Percentiles rank a stretch among this genome's conserved stretches.
Conservation (phyloP, 345 rosid species). For the Raphanus sativus region DNA sequence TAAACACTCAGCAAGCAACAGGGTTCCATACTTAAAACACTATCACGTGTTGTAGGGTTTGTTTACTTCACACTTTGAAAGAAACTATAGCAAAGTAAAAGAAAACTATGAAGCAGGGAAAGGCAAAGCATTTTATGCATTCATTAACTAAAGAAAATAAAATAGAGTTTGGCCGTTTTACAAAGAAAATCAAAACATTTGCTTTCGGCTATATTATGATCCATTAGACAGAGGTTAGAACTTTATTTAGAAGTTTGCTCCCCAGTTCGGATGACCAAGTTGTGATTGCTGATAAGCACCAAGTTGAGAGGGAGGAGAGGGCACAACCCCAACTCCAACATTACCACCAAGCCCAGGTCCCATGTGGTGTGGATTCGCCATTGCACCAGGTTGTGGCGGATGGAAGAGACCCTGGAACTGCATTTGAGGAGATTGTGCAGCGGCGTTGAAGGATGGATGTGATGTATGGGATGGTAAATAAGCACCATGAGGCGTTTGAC, state of each 20-base stretch:
- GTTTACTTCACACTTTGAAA: not conserved
- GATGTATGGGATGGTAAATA: slow-evolving; percentile 79
- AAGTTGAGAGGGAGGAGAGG: slow-evolving; percentile 66
- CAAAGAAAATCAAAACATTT: slow-evolving; percentile 34
- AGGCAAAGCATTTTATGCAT: slow-evolving; percentile 23
- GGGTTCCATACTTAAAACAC: not conserved
- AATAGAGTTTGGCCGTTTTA: slow-evolving; percentile 34
- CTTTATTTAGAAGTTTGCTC: slow-evolving; percentile 69
- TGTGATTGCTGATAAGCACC: slow-evolving; percentile 93
- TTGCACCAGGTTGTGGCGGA: slow-evolving; percentile 69
- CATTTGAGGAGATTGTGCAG: slow-evolving; percentile 90
- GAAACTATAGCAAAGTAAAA: not conserved
- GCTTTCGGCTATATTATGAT: slow-evolving; percentile 43
- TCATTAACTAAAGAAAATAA: slow-evolving; percentile 9
- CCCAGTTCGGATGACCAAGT: slow-evolving; percentile 89
- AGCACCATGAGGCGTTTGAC: slow-evolving; percentile 80
- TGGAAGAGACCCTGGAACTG: slow-evolving; percentile 83
- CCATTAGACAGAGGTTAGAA: slow-evolving; percentile 47
- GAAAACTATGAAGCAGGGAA: not conserved
- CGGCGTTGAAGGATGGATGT: slow-evolving; percentile 78
- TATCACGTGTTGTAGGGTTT: slow-evolving; percentile 27
- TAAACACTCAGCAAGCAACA: slow-evolving; percentile 18
- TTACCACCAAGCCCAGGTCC: slow-evolving; percentile 81
- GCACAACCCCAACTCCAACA: slow-evolving; percentile 76
- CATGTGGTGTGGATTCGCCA: slow-evolving; percentile 72